A percentile compares a stretch with the other conserved stretches of the same genome.
These are phyloP conservation scores for Salvia miltiorrhiza DNA, from an alignment of 257 asterid genomes.

Conservation along the genomic window DNA sequence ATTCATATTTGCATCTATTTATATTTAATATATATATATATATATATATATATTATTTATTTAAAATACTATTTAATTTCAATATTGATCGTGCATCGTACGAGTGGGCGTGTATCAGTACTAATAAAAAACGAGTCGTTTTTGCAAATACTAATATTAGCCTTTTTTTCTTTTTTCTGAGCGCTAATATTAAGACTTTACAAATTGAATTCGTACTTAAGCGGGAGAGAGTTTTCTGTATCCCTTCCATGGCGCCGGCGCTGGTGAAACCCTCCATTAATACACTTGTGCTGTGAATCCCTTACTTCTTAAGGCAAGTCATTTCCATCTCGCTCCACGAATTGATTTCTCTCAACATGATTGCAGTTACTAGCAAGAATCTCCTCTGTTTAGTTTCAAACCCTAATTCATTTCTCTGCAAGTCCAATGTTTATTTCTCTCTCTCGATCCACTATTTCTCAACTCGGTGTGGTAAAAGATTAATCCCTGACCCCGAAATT, in stretches of 20 bases:
- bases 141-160: too few species aligned
- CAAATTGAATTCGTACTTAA: neutral
- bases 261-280: neutral
- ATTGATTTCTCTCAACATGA: neutral
- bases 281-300: neutral
- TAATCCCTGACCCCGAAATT: neutral
- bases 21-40: too few species aligned
- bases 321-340: neutral
- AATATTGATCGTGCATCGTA: too few species aligned
- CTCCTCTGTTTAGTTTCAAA: neutral
- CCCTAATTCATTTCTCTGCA: neutral
- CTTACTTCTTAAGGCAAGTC: neutral
- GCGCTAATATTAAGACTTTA: too few species aligned
- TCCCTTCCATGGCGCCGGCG: neutral
- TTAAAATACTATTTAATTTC: too few species aligned
- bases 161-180: too few species aligned
- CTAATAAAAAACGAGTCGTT: too few species aligned
- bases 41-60: too few species aligned
- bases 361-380: neutral
- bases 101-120: too few species aligned
- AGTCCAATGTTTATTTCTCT: neutral
- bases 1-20: too few species aligned
- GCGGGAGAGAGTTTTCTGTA: too few species aligned
- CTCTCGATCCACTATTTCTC: conserved; percentile 6
- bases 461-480: neutral